Evolutionary conservation across 2,329 filamentous ascomycete species (phyloP), one percentile per base, ranked within the genome.

Genomic region (Hortaea werneckii): DNA sequence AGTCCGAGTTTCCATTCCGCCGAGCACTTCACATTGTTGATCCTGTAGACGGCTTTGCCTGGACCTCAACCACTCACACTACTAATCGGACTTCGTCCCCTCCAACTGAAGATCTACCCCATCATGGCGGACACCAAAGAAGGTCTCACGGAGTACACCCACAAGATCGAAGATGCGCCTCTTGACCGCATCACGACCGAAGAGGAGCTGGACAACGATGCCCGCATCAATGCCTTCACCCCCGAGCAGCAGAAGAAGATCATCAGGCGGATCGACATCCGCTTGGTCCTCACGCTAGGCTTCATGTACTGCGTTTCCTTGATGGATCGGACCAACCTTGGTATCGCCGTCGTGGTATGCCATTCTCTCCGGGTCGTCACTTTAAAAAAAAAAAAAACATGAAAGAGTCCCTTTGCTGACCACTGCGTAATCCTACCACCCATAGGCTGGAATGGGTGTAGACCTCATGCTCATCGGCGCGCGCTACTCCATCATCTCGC

Each of bases 231-330:
- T 39, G 50, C 52, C 37, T 80, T 82, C 63, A 73, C 77, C 1
- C 71, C 72, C 0, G 65, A 71, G 12, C 80, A 90, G 65, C 77
- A 84, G 66, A 77, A 70, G 59, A 74, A 67, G 37, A 85, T 92
- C 57, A 78, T 88, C 37, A 72, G 75, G 46, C 77, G 79, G 9
- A 71, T 92, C 54, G 87, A 94, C 64, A 68, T 62, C 30, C 67
- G 71, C 29, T 60, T 74, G n/a, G 69, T 73, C 12, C 54, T 68
- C 13, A 72, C 68, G 0, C 63, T 72, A 1, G 71, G 71, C 6
- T 63, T 61, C 47, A 63, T 65, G 51, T 65, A 65, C 47, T 61
- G 60, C 42, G 61, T 63, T 26, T 57, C 54, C 6, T 40, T 60
- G 39, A 62, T 61, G 58, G 60, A 64, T 42, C 50, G 56, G 26